Evolutionary conservation across 2,329 filamentous ascomycete genomes (phyloP).

Genomic region (Clonostachys rosea): DNA sequence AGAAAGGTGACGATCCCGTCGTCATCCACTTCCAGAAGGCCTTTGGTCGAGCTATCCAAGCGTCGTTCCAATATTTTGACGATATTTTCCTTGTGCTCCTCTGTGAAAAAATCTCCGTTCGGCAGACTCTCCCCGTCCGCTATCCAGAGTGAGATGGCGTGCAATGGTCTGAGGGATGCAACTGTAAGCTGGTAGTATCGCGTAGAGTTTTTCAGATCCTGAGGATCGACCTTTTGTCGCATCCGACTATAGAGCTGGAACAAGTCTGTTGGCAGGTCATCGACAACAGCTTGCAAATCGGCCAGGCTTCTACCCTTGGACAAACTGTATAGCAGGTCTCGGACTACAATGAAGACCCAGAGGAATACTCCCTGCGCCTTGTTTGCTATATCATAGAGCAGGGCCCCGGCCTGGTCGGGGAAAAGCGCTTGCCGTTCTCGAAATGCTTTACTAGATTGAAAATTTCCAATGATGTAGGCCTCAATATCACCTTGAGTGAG

Average conservation of each 20-base stretch:
- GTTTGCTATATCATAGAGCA: conserved; percentile 3
- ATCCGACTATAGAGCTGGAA: conserved; percentile 4
- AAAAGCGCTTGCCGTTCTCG: background rate
- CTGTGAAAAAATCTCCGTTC: background rate
- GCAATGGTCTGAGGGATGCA: background rate
- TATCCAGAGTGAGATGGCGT: background rate
- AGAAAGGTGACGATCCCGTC: conserved; percentile 2
- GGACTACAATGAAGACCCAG: conserved; percentile 2
- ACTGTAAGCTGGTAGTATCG: background rate
- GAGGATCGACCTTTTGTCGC: background rate
- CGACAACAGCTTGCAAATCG: conserved; percentile 1
- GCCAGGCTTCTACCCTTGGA: background rate
- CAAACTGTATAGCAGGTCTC: conserved; percentile 5
- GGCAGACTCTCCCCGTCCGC: background rate
- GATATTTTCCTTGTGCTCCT: background rate
- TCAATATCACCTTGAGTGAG: conserved; percentile 6
- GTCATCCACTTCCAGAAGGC: background rate
- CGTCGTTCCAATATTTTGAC: background rate
- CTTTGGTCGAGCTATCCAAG: background rate
- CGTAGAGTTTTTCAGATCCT: background rate
- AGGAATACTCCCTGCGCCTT: conserved; percentile 11
- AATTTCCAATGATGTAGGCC: conserved; percentile 1
- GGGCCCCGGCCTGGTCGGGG: background rate
- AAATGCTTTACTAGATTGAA: background rate
- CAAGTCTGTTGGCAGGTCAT: conserved; percentile 2